These are phyloP conservation scores for Penicillium ucsense DNA, from an alignment of 495 filamentous ascomycete species.

Conservation along the genomic window DNA sequence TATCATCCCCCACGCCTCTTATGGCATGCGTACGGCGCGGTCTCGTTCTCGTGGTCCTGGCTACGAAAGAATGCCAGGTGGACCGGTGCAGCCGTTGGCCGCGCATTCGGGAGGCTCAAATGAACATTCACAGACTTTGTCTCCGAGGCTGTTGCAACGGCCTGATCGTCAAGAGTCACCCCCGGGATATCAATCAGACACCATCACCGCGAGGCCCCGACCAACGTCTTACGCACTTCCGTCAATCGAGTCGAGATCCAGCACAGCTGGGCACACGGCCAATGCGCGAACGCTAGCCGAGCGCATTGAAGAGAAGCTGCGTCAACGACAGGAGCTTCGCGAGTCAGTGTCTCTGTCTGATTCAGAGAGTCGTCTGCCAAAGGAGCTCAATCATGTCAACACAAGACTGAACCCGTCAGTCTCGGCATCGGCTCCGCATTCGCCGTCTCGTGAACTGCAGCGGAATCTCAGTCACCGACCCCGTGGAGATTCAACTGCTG, in stretches of 20 bases:
- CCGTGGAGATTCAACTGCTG: background rate
- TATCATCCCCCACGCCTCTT: background rate
- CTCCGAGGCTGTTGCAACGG: background rate
- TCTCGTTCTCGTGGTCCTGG: slow-evolving; percentile 3
- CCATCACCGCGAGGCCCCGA: slow-evolving; percentile 8
- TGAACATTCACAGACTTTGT: too few relatives aligned
- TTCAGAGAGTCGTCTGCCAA: slow-evolving; percentile 5
- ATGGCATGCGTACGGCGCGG: slow-evolving; percentile 1
- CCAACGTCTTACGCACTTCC: slow-evolving; percentile 1
- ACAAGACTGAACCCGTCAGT: background rate
- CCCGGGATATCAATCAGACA: slow-evolving; percentile 21
- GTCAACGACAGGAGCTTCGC: slow-evolving; percentile 18
- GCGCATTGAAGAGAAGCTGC: slow-evolving; percentile 29
- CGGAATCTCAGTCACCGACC: background rate
- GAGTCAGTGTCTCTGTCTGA: slow-evolving; percentile 12
- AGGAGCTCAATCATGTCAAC: slow-evolving; percentile 1
- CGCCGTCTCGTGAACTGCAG: slow-evolving; percentile 3
- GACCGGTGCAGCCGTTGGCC: background rate
- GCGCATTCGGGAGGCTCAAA: too few relatives aligned
- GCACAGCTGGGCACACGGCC: background rate
- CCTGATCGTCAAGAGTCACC: slow-evolving; percentile 1
- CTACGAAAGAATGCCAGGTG: background rate
- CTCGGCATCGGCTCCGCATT: slow-evolving; percentile 1
- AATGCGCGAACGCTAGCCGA: slow-evolving; percentile 21
- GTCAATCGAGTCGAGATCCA: background rate